Evolutionary conservation across 805 yeast genomes (phyloP).

Genomic region (Yarrowia bubula): DNA sequence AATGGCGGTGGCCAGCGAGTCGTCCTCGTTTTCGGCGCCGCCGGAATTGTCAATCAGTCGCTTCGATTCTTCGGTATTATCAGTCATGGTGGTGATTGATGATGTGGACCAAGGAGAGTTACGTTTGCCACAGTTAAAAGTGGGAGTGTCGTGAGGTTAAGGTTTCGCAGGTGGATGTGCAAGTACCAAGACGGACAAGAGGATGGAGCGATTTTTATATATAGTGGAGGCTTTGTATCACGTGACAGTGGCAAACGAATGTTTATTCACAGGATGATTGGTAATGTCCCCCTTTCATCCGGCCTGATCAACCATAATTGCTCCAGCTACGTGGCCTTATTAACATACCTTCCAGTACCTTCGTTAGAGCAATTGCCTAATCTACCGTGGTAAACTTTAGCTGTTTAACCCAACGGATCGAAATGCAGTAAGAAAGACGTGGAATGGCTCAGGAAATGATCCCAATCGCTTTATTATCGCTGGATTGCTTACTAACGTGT

Average conservation of each 20-base stretch:
- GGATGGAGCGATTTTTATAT: background rate
- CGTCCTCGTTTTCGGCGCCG: constrained; percentile 53
- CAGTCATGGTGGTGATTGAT: background rate
- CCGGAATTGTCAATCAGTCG: constrained; percentile 65
- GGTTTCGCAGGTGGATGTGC: background rate
- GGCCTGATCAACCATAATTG: too few relatives aligned
- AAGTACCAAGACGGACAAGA: too few relatives aligned
- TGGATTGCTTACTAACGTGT: too few relatives aligned
- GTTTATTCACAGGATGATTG: too few relatives aligned
- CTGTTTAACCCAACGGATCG: too few relatives aligned
- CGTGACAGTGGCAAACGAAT: background rate
- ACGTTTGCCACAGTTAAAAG: constrained; percentile 24
- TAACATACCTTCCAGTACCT: constrained; percentile 10
- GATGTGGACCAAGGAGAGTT: constrained; percentile 16
- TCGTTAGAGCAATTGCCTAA: constrained; percentile 14
- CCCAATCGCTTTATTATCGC: too few relatives aligned
- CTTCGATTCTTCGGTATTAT: constrained; percentile 34
- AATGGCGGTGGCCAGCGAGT: constrained; percentile 93
- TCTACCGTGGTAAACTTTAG: background rate
- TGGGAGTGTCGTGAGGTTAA: constrained; percentile 1
- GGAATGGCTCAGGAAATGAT: too few relatives aligned
- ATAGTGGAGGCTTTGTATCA: too few relatives aligned
- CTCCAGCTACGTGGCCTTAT: background rate
- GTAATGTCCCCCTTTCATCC: background rate
- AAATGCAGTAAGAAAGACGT: too few relatives aligned